phyloP scores from a whole-genome alignment of 345 rosid genomes.

The Acer yangbiense region DNA sequence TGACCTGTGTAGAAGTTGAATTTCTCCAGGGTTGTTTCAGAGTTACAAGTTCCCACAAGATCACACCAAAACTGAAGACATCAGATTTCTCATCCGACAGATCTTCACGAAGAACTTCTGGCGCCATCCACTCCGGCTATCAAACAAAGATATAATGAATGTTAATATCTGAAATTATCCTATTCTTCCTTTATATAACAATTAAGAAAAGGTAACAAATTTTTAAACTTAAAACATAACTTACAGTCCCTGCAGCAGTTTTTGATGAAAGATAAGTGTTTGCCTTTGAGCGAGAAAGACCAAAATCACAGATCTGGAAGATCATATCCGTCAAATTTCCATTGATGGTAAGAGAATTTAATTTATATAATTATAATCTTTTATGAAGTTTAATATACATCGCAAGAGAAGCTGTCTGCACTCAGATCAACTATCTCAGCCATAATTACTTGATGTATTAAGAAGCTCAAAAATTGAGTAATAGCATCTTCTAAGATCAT shows the following conservation, averaged over 20 bases:
- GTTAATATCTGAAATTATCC: background rate
- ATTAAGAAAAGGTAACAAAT: background rate
- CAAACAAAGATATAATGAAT: constrained; percentile 13
- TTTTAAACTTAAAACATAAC: constrained; percentile 20
- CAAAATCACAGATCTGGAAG: constrained; percentile 58
- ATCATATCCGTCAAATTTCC: background rate
- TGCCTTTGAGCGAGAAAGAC: constrained; percentile 58
- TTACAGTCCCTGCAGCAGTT: constrained; percentile 61
- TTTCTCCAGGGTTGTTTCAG: constrained; percentile 55
- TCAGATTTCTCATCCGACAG: constrained; percentile 62
- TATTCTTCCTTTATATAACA: background rate
- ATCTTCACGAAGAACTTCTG: constrained; percentile 57
- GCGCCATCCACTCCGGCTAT: constrained; percentile 73
- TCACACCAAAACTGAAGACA: constrained; percentile 59
- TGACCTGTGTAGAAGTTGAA: constrained; percentile 49
- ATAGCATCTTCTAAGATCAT: constrained; percentile 6
- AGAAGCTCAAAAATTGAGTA: constrained; percentile 18
- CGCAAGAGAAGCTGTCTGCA: background rate
- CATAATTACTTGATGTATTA: background rate
- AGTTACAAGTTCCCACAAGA: constrained; percentile 59
- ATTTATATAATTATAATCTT: constrained; percentile 19
- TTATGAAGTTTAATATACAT: background rate
- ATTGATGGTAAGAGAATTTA: constrained; percentile 9
- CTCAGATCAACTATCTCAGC: background rate
- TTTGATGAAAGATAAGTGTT: constrained; percentile 58